Conservation (phyloP, 768 basidiomycete species). For the Kwoniella dejecticola region DNA sequence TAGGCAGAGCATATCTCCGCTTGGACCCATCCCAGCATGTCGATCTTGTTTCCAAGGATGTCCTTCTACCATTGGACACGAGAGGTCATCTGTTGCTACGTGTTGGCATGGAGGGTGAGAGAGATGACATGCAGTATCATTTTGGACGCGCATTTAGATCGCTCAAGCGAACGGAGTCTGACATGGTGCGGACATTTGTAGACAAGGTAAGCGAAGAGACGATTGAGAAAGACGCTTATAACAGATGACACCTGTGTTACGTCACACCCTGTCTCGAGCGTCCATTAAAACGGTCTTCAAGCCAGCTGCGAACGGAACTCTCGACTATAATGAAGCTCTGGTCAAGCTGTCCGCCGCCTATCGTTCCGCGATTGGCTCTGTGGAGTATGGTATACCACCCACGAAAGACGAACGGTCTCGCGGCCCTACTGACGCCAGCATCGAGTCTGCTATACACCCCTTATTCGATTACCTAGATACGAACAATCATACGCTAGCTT, state of each 20-base stretch:
- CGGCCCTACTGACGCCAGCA: conserved; percentile 76
- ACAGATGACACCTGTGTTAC: conserved; percentile 92
- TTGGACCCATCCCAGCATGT: conserved; percentile 84
- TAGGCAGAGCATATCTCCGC: conserved; percentile 88
- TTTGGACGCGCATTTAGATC: conserved; percentile 89
- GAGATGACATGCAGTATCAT: conserved; percentile 95
- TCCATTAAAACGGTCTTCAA: conserved; percentile 80
- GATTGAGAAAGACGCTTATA: not conserved
- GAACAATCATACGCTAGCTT: conserved; percentile 87
- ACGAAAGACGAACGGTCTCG: conserved; percentile 51
- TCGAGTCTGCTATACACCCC: conserved; percentile 86
- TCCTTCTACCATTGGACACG: conserved; percentile 88
- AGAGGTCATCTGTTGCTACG: conserved; percentile 81
- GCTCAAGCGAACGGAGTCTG: conserved; percentile 85
- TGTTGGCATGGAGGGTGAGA: conserved; percentile 98
- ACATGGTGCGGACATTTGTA: conserved; percentile 94
- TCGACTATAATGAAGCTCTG: conserved; percentile 86
- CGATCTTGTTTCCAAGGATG: conserved; percentile 85
- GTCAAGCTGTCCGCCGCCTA: conserved; percentile 81
- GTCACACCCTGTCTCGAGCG: conserved; percentile 75
- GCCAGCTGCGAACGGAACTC: conserved; percentile 45
- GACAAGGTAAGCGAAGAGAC: conserved; percentile 73
- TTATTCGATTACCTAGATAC: conserved; percentile 96
- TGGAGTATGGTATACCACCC: conserved; percentile 47
- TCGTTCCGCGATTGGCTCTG: conserved; percentile 63